Base-by-base conservation (phyloP, 257 asterid genomes). In the Primulina huaijiensis region DNA sequence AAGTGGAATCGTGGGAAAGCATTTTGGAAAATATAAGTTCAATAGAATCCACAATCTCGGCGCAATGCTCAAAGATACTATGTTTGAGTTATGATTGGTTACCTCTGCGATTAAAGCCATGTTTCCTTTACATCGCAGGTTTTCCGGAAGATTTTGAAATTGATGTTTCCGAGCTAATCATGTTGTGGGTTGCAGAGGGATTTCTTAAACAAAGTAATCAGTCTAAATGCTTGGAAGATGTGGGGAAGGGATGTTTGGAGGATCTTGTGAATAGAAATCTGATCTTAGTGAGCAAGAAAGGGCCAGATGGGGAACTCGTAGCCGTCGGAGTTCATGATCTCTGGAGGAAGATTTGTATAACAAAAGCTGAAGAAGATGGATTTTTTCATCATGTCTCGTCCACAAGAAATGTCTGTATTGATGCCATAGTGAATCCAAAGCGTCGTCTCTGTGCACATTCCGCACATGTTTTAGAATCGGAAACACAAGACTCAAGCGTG, bases 101-200 rank as follows among this genome's bases (percentile, higher is more conserved):
- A 19, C 64, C 63, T 7, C 12, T 19, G 31, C 34, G 35, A 17
- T 16, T 68, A 14, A 68, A 68, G 16, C 72, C 53, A 8, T 68
- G 72, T n/a, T 56, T 68, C 21, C 55, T 68, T 4, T 68, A 68
- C 23, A 68, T 68, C 2, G 40, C 21, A 17, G 73, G 65, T 25
- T 66, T 66, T 35, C 70, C 60, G 1, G 29, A 66, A 46, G 70
- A 66, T 1, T 21, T 4, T 2, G 38, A 65, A 14, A 65, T 65
- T 14, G 6, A 10, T 2, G 16, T 40, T 34, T 40, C 70, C 2
- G 43, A 7, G 8, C 40, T 65, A 33, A 46, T 43, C 21, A 65
- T 1, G 38, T 14, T 65, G 21, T 38, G 70, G 70, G 70, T 40
- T 14, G 70, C 59, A 20, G 70, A 67, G 43, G 71, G 71, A 16